phyloP scores from a whole-genome alignment of 306 rosid species.

The Quercus ilex region DNA sequence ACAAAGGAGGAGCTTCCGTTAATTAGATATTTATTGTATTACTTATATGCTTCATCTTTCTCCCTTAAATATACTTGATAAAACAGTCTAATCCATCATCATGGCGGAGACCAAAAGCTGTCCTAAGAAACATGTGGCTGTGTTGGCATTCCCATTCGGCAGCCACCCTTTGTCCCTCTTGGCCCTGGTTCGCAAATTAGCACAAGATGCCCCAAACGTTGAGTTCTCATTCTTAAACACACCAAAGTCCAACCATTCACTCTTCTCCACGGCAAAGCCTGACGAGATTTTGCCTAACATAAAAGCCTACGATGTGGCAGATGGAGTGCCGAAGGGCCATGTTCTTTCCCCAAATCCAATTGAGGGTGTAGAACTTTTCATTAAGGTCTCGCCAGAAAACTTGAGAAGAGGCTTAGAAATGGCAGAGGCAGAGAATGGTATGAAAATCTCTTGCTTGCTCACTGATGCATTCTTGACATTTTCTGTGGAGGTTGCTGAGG shows the following conservation, averaged over 20 bases:
- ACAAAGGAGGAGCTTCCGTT: too few relatives aligned
- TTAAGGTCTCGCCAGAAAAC: conserved; percentile 23
- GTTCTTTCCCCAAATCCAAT: background rate
- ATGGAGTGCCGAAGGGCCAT: conserved; percentile 29
- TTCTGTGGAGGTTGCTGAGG: conserved; percentile 17
- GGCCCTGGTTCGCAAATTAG: conserved; percentile 26
- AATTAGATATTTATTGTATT: too few relatives aligned
- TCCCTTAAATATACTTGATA: too few relatives aligned
- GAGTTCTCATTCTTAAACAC: conserved; percentile 36
- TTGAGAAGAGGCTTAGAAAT: conserved; percentile 14
- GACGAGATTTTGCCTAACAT: conserved; percentile 10
- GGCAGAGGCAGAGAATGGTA: conserved; percentile 14
- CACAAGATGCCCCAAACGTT: conserved; percentile 24
- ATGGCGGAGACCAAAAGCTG: background rate
- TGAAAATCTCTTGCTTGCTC: conserved; percentile 30
- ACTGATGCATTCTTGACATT: conserved; percentile 34
- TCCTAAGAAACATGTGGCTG: conserved; percentile 17
- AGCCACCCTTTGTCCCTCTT: conserved; percentile 19
- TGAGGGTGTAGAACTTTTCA: conserved; percentile 28
- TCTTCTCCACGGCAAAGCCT: background rate
- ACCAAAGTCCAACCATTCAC: conserved; percentile 1
- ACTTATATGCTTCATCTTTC: too few relatives aligned
- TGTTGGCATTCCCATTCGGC: conserved; percentile 32
- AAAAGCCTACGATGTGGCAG: conserved; percentile 16
- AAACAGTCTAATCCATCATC: too few relatives aligned